Evolutionary conservation across 2,329 filamentous ascomycete genomes (phyloP), one percentile per base, ranked within the genome.

Genomic region (Phialemonium atrogriseum): DNA sequence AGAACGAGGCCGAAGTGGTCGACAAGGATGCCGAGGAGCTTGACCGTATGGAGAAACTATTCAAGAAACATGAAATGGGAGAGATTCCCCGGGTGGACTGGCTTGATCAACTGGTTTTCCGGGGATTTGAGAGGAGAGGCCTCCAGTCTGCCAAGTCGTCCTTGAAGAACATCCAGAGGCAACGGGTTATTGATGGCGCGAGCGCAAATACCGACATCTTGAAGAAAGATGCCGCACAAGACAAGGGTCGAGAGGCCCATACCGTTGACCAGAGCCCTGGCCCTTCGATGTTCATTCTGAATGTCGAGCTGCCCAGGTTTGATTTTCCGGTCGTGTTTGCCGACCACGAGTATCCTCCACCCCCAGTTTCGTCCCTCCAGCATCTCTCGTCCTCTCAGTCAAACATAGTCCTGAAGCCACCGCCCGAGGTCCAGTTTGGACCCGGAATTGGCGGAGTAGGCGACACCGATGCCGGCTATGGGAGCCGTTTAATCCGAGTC

Each of bases 1-100:
- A 60, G 34, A 70, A 66, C 24, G 64, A 62, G 5, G 60, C 62
- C 1, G 58, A 68, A 2, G 61, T 68, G 2, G 54, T 63, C 1
- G 77, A 83, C 35, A 80, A 80, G 44, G 77, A 93, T 37, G 62
- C 62, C n/a, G 78, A 85, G 32, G 91, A 98, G 56, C 70, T 95
- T 39, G 87, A 95, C 47, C 72, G 91, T 12, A 72, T 98, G 44
- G 88, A 96, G 50, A 80, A 77, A 33, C 58, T 96, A 14, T 83
- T 98, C 52, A 98, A 98, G 60, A 94, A 94, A 58, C 91, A 96
- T 51, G 93, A 98, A 52, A 93, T 95, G 82, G 88, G 87, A 12
- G 91, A 98, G 53, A 89, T 98, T 16, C 79, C 85, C 1, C 77
- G 87, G 11, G 83, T 94, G 28, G 85, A 93, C 47, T 98, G 91